Evolutionary conservation across 1,284 basidiomycete genomes (phyloP), one percentile per base, ranked within the genome.

Genomic region (Ceratobasidium papillatum): DNA sequence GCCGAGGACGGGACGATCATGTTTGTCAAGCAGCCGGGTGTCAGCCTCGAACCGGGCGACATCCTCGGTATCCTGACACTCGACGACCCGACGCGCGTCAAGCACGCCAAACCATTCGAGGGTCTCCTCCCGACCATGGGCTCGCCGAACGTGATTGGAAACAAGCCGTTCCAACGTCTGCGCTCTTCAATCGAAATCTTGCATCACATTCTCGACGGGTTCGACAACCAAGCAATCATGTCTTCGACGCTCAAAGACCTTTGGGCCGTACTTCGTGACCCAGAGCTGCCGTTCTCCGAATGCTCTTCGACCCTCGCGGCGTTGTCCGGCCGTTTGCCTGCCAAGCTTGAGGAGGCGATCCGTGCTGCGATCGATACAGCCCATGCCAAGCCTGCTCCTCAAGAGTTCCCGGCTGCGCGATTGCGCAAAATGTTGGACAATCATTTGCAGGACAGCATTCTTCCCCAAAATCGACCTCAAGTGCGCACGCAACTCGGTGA

Each of bases 51-150:
- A 79, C 94, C 96, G n/a, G 98, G 98, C 62, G 98, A 99, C 82
- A 96, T 99, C 77, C 90, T 99, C 76, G 98, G 98, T 85, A 97
- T 99, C 81, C 88, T 99, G 68, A 95, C 95, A 19, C 90, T 99
- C 75, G 98, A 99, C 81, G 97, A 99, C 82, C 98, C 98, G 45
- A 89, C 91, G 79, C 95, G 96, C 78, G 98, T 99, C 80, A 98
- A 95, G 83, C 97, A 99, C 80, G 98, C 98, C 76, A 98, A 96
- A 84, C 97, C 97, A 0, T 99, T 99, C 83, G 95, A 96, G 80
- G 96, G 96, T 66, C 92, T 96, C 71, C 89, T 99, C 34, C 94
- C 96, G 22, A 80, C 88, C 14, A 91, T 95, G 87, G 96, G 97
- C 74, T 85, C 90, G 45, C 95, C 96, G 59, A 90, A 90, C 79